A percentile compares a stretch with the other conserved stretches of the same genome.
Evolutionary conservation across 2,329 filamentous ascomycete genomes (phyloP).

Genomic region (Trichoderma sp.): DNA sequence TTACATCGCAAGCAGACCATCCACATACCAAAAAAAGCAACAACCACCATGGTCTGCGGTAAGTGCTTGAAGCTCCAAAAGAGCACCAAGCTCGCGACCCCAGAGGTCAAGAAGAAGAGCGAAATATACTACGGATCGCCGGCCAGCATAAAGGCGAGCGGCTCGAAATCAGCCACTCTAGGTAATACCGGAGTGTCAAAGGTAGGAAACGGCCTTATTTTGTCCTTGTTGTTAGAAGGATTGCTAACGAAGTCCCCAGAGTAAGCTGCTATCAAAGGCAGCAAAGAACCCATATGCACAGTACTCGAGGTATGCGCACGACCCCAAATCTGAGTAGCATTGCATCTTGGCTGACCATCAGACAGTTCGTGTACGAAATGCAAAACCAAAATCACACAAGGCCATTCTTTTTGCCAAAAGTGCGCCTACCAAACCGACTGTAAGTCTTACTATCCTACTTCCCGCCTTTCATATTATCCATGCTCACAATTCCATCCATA

Average conservation of each 20-base stretch:
- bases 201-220: slow-evolving; percentile 35
- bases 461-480: not conserved
- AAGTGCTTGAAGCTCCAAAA: slow-evolving; percentile 62
- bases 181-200: slow-evolving; percentile 59
- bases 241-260: slow-evolving; percentile 37
- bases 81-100: slow-evolving; percentile 57
- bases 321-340: not conserved
- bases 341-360: not conserved
- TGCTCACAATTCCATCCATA: slow-evolving; percentile 19
- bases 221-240: not conserved
- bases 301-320: slow-evolving; percentile 42
- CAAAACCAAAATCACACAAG: slow-evolving; percentile 62
- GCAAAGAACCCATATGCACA: slow-evolving; percentile 65
- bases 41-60: slow-evolving; percentile 59
- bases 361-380: slow-evolving; percentile 56
- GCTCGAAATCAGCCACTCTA: slow-evolving; percentile 50
- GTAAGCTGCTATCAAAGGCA: slow-evolving; percentile 60
- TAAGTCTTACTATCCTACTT: slow-evolving; percentile 32
- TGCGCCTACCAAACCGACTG: slow-evolving; percentile 62
- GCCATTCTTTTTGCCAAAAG: slow-evolving; percentile 57
- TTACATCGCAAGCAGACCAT: not conserved
- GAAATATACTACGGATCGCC: slow-evolving; percentile 64
- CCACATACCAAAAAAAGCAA: not conserved
- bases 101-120: slow-evolving; percentile 63
- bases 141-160: slow-evolving; percentile 38